Evolutionary conservation across 768 basidiomycete species (phyloP).

Genomic region (Piloderma croceum): DNA sequence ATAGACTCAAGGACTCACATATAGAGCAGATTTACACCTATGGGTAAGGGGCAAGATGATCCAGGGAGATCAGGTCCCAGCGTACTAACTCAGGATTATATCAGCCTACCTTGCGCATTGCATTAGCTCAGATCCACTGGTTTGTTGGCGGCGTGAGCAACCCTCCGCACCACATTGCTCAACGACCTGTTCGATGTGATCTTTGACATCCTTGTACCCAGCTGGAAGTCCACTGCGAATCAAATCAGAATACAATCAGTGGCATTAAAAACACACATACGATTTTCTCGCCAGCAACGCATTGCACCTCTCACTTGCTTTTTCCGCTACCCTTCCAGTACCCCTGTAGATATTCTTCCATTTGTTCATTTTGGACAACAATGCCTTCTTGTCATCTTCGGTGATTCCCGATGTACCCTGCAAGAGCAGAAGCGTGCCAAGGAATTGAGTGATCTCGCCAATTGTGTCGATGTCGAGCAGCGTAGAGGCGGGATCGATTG

Average conservation of each 20-base stretch:
- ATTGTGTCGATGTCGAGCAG: constrained; percentile 22
- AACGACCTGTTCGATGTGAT: constrained; percentile 24
- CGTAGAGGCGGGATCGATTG: constrained; percentile 11
- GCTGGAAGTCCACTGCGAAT: constrained; percentile 20
- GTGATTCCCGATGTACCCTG: constrained; percentile 31
- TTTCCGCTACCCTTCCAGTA: constrained; percentile 28
- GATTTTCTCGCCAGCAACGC: constrained; percentile 22
- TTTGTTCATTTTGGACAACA: constrained; percentile 27
- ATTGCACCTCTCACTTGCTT: constrained; percentile 33
- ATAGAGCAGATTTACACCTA: constrained; percentile 27
- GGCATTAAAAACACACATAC: constrained; percentile 16
- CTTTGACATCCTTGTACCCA: constrained; percentile 25
- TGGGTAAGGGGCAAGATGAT: not conserved
- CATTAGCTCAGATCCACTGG: constrained; percentile 25
- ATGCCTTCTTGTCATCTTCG: constrained; percentile 25
- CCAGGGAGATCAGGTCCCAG: too few species aligned
- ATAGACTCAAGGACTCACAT: constrained; percentile 2
- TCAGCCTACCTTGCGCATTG: constrained; percentile 35
- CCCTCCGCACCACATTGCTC: constrained; percentile 27
- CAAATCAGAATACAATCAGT: not conserved
- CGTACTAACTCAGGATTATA: too few species aligned
- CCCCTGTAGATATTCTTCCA: constrained; percentile 27
- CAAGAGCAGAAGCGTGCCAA: constrained; percentile 34
- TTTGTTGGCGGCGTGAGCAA: constrained; percentile 18
- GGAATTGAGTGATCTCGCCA: constrained; percentile 34